A percentile compares a stretch with the other conserved stretches of the same genome.
Evolutionary conservation across 306 rosid genomes (phyloP).

Genomic region (peach (Prunus persica)): Prunus_persica_NCBIv2 NC_034015.1:18857001-18857500

Average conservation of each 20-base stretch:
- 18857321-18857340: no score
- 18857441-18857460: no score
- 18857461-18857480: no score
- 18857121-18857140: constrained; percentile 32
- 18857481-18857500: no score
- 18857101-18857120: constrained; percentile 61
- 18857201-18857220: neutral
- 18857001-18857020: constrained; percentile 32
- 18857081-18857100: neutral
- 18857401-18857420: no score
- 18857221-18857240: neutral
- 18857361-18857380: no score
- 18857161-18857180: neutral
- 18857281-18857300: neutral
- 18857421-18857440: no score
- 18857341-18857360: no score
- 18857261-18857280: neutral
- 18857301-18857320: neutral
- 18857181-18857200: no score
- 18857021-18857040: constrained; percentile 18
- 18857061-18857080: constrained; percentile 17
- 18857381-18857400: no score
- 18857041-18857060: constrained; percentile 14
- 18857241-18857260: neutral
- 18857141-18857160: constrained; percentile 14